Conservation (phyloP, 257 asterid genomes). For the Oldenlandia corymbosa region DNA sequence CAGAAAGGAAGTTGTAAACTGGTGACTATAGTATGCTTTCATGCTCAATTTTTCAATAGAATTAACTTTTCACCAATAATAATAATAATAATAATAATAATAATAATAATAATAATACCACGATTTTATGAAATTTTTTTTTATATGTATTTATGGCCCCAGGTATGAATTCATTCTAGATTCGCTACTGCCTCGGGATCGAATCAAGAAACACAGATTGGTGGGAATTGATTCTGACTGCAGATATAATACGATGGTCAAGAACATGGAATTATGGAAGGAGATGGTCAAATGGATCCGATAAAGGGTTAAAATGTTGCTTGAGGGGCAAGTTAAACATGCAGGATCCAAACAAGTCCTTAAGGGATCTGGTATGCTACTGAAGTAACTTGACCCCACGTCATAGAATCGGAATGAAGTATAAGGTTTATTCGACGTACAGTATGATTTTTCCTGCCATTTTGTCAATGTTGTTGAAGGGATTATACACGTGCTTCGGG, state of each 20-base stretch:
- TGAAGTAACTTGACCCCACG: slow-evolving; percentile 92
- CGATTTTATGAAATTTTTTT: no score
- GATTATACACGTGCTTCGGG: slow-evolving; percentile 88
- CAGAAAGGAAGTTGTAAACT: no score
- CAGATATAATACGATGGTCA: slow-evolving; percentile 58
- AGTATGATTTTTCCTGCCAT: slow-evolving; percentile 95
- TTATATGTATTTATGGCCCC: no score
- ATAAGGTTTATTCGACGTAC: slow-evolving; percentile 80
- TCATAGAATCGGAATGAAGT: slow-evolving; percentile 77
- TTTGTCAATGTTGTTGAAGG: slow-evolving; percentile 90
- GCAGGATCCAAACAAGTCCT: slow-evolving; percentile 90
- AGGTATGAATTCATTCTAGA: no score
- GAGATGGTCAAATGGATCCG: slow-evolving; percentile 92
- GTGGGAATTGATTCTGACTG: slow-evolving; percentile 71
- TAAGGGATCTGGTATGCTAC: slow-evolving; percentile 92
- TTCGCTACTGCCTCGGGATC: no score
- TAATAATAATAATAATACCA: no score
- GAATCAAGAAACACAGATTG: slow-evolving; percentile 82
- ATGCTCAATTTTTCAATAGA: no score
- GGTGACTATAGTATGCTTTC: no score
- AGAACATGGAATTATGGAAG: slow-evolving; percentile 73
- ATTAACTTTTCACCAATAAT: no score
- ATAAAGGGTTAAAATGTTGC: slow-evolving; percentile 79
- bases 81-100: no score
- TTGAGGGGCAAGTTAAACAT: slow-evolving; percentile 81